Conservation (phyloP, 495 filamentous ascomycete genomes). For the Geopyxis carbonaria region DNA sequence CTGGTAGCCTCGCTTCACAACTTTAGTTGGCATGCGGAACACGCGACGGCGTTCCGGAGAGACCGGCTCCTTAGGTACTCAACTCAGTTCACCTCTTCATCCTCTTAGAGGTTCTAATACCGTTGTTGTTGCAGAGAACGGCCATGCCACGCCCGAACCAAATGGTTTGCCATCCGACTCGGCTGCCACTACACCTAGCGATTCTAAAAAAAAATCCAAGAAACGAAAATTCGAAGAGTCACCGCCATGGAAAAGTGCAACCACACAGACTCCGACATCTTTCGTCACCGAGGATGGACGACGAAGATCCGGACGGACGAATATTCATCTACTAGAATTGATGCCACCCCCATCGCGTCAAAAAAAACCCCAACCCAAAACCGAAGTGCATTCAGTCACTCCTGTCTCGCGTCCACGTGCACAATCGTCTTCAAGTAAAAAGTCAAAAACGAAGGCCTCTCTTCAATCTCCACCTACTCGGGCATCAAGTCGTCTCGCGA, state of each 20-base stretch:
- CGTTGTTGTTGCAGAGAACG: slow-evolving; percentile 11
- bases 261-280: slow-evolving; percentile 72
- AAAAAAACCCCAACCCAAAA: slow-evolving; percentile 30
- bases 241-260: slow-evolving; percentile 85
- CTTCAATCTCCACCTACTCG: slow-evolving; percentile 11
- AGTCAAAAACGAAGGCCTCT: slow-evolving; percentile 12
- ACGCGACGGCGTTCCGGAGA: slow-evolving; percentile 24
- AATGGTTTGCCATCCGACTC: slow-evolving; percentile 1
- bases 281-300: slow-evolving; percentile 64
- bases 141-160: slow-evolving; percentile 11
- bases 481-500: slow-evolving; percentile 24
- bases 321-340: slow-evolving; percentile 50
- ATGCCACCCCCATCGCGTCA: slow-evolving; percentile 38
- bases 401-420: slow-evolving; percentile 13
- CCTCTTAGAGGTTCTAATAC: slow-evolving; percentile 7
- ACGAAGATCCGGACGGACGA: slow-evolving; percentile 73
- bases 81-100: slow-evolving; percentile 3
- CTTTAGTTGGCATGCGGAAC: slow-evolving; percentile 20
- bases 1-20: slow-evolving; percentile 11
- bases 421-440: slow-evolving; percentile 15
- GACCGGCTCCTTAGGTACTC: slow-evolving; percentile 15
- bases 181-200: slow-evolving; percentile 1
- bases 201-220: slow-evolving; percentile 37
- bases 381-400: slow-evolving; percentile 8
- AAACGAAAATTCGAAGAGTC: slow-evolving; percentile 51